Evolutionary conservation across 257 asterid genomes (phyloP), one percentile per base, ranked within the genome.

Genomic region (Vinca minor): DNA sequence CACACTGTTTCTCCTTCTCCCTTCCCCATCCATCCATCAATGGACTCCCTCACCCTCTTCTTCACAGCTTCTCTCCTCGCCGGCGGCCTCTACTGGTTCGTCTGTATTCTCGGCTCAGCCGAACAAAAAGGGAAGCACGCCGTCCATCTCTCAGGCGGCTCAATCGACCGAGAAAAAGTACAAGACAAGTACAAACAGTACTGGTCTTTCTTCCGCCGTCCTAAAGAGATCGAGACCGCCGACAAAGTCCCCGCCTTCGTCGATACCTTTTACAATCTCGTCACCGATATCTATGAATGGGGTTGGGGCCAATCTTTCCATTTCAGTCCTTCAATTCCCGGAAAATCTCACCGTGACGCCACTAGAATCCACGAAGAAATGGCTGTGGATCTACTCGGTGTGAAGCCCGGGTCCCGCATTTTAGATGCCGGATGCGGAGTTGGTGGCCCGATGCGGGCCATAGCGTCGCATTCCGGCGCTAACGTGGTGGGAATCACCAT

Each of bases 291-390:
- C 32, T 88, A 88, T 74, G 96, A 88, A 61, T 88, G 94, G 96
- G 96, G 94, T 0, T 88, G 96, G 96, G 96, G 96, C 36, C 94
- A 88, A 42, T 82, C 91, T 5, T 88, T 88, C 81, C 96, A 88
- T 35, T 85, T 88, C 64, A 82, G 91, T 15, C 96, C 96, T 0
- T 68, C 90, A 2, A 36, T 87, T 6, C 87, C 87, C 0, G 94
- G 94, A 0, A 83, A 85, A 57, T 88, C 96, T 1, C 82, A 88
- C 83, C 85, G 85, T 3, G 96, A 82, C 0, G 94, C 91, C 70
- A 88, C 94, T 56, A 79, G 86, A 67, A 54, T 79, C 71, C 96
- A 85, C 77, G 96, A 88, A 75, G 94, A 85, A 74, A 80, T 77
- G 89, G 94, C 91, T 3, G 94, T 84, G 67, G 96, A 88, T 83